phyloP scores from a whole-genome alignment of 2,329 filamentous ascomycete genomes.

The Byssochlamys sp. region DNA sequence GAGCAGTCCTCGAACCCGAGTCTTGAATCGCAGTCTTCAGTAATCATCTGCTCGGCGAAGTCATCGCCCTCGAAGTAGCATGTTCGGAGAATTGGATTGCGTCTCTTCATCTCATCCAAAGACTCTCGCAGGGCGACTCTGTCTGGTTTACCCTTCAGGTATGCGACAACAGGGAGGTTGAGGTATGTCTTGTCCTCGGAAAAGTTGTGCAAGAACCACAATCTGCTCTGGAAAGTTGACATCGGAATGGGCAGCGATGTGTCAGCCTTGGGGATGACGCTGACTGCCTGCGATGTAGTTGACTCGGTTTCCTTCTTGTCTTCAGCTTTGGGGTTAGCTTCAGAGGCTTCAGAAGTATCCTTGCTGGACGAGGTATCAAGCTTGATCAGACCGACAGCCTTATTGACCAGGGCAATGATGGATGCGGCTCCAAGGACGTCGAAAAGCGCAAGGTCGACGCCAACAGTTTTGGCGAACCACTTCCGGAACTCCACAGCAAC shows the following conservation, averaged over 20 bases:
- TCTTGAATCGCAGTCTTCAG: slow-evolving; percentile 7
- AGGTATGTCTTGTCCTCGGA: slow-evolving; percentile 12
- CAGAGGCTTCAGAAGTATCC: neutral
- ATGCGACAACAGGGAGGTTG: slow-evolving; percentile 11
- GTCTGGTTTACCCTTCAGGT: slow-evolving; percentile 9
- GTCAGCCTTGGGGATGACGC: neutral
- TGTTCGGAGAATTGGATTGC: slow-evolving; percentile 12
- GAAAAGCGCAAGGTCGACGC: slow-evolving; percentile 16
- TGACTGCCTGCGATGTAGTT: neutral
- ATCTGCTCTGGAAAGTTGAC: slow-evolving; percentile 15
- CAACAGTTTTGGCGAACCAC: slow-evolving; percentile 13
- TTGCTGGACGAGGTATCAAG: neutral
- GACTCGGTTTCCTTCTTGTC: neutral
- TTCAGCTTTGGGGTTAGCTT: neutral
- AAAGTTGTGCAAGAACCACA: slow-evolving; percentile 17
- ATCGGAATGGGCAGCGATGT: slow-evolving; percentile 10
- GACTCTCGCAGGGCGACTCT: slow-evolving; percentile 6
- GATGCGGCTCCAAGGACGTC: slow-evolving; percentile 15
- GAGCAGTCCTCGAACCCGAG: slow-evolving; percentile 12
- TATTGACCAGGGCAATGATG: slow-evolving; percentile 13
- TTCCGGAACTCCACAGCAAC: slow-evolving; percentile 16
- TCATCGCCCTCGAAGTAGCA: slow-evolving; percentile 15
- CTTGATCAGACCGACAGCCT: slow-evolving; percentile 11
- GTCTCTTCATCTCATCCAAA: slow-evolving; percentile 9
- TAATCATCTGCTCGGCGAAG: slow-evolving; percentile 14